These are phyloP conservation scores for Termitomyces sp. DNA, from an alignment of 768 basidiomycete species.

Conservation along the genomic window DNA sequence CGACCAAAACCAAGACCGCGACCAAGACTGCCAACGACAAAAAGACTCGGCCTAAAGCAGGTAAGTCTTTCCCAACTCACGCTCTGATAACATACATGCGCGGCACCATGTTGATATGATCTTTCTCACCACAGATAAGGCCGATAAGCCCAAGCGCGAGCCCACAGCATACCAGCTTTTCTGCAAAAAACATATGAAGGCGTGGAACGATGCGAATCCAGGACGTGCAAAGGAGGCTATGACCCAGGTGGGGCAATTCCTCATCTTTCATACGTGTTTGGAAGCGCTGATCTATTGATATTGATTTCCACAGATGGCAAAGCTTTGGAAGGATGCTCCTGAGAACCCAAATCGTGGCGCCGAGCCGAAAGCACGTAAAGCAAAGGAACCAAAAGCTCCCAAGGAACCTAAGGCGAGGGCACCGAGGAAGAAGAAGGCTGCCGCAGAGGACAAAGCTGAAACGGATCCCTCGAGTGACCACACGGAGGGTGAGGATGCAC, in stretches of 20 bases:
- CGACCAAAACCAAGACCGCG: conserved; percentile 53
- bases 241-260: conserved; percentile 29
- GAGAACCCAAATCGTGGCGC: conserved; percentile 66
- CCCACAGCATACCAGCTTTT: conserved; percentile 59
- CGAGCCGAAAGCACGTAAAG: conserved; percentile 42
- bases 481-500: conserved; percentile 11
- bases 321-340: conserved; percentile 53
- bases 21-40: conserved; percentile 50
- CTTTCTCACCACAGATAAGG: conserved; percentile 25
- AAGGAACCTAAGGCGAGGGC: conserved; percentile 26
- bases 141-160: conserved; percentile 52
- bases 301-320: conserved; percentile 42
- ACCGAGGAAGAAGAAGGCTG: conserved; percentile 20
- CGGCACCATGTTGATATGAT: neutral
- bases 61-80: conserved; percentile 19
- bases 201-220: conserved; percentile 54
- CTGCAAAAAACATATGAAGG: conserved; percentile 53
- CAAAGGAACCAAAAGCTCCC: conserved; percentile 36
- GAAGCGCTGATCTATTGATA: neutral
- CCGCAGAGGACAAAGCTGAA: conserved; percentile 9
- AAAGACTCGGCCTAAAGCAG: conserved; percentile 30
- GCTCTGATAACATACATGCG: conserved; percentile 7
- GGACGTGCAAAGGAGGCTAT: conserved; percentile 54
- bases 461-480: conserved; percentile 9
- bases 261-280: neutral